These are phyloP conservation scores for Phascolomyces articulosus DNA, from an alignment of 371 early-diverging fungal genomes.

Conservation along the genomic window DNA sequence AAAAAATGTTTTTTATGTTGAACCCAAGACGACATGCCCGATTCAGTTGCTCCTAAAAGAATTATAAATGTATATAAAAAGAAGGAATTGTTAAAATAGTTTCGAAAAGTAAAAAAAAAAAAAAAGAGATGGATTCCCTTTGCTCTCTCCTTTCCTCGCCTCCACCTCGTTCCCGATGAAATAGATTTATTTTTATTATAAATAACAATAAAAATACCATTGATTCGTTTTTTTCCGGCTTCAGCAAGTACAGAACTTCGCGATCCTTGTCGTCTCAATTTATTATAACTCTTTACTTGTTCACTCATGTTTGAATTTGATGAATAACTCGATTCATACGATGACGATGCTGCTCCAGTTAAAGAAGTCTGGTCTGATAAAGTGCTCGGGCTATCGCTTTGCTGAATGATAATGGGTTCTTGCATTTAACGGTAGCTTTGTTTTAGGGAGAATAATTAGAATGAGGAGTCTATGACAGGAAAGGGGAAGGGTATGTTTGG, in stretches of 20 bases:
- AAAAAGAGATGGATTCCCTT: neutral
- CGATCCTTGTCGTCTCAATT: conserved; percentile 41
- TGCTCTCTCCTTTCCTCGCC: no score
- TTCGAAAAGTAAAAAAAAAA: neutral
- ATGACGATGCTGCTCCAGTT: conserved; percentile 17
- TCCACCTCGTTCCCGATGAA: no score
- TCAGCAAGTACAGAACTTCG: conserved; percentile 33
- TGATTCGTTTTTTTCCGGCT: conserved; percentile 9
- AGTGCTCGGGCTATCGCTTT: conserved; percentile 4
- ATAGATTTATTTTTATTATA: neutral
- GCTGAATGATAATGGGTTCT: conserved; percentile 13
- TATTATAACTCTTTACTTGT: conserved; percentile 37
- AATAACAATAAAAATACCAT: conserved; percentile 11
- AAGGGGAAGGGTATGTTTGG: no score
- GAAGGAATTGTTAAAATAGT: neutral
- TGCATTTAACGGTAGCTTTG: conserved; percentile 3
- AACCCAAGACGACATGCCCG: conserved; percentile 48
- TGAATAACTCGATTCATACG: conserved; percentile 38
- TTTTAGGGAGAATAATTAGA: no score
- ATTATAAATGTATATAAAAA: no score
- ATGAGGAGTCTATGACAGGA: no score
- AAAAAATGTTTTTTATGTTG: conserved; percentile 81
- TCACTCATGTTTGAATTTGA: conserved; percentile 40
- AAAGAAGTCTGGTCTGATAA: conserved; percentile 19
- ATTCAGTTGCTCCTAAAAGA: conserved; percentile 5